Evolutionary conservation across 257 asterid species (phyloP).

Genomic region (Nicotiana obtusifolia): DNA sequence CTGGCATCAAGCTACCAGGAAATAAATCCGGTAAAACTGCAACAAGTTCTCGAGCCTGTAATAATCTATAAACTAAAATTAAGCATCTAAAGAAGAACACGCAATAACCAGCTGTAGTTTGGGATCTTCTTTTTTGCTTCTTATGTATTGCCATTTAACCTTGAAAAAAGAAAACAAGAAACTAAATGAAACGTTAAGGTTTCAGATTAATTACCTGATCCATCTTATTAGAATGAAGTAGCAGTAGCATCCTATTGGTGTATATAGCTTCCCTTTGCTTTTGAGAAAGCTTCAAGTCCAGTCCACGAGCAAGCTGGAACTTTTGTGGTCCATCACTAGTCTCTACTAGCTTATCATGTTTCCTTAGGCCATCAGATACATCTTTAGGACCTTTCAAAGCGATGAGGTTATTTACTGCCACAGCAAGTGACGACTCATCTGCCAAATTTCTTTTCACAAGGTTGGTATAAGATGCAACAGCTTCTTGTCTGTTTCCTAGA

Average conservation of each 20-base stretch:
- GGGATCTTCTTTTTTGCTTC: not conserved
- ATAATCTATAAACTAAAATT: not conserved
- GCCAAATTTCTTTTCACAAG: slow-evolving; percentile 72
- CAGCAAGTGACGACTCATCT: slow-evolving; percentile 73
- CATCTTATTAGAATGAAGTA: slow-evolving; percentile 77
- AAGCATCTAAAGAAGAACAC: not conserved
- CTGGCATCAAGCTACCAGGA: slow-evolving; percentile 53
- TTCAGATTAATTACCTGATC: slow-evolving; percentile 60
- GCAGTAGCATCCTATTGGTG: slow-evolving; percentile 60
- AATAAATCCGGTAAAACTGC: slow-evolving; percentile 63
- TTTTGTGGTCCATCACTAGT: slow-evolving; percentile 53
- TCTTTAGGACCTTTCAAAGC: slow-evolving; percentile 77
- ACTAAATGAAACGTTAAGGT: not conserved
- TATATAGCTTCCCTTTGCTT: slow-evolving; percentile 77
- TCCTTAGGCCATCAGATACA: slow-evolving; percentile 72
- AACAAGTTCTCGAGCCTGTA: slow-evolving; percentile 89
- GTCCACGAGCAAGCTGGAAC: slow-evolving; percentile 59
- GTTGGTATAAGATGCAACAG: slow-evolving; percentile 49
- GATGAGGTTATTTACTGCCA: slow-evolving; percentile 64
- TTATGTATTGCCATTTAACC: not conserved
- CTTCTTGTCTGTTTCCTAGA: slow-evolving; percentile 71
- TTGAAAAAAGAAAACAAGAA: not conserved
- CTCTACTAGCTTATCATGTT: slow-evolving; percentile 74
- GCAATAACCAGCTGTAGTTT: not conserved
- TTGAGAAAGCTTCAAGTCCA: slow-evolving; percentile 72